Conservation (phyloP, 176 grass and related monocot genomes). For the Eragrostis curvula region DNA sequence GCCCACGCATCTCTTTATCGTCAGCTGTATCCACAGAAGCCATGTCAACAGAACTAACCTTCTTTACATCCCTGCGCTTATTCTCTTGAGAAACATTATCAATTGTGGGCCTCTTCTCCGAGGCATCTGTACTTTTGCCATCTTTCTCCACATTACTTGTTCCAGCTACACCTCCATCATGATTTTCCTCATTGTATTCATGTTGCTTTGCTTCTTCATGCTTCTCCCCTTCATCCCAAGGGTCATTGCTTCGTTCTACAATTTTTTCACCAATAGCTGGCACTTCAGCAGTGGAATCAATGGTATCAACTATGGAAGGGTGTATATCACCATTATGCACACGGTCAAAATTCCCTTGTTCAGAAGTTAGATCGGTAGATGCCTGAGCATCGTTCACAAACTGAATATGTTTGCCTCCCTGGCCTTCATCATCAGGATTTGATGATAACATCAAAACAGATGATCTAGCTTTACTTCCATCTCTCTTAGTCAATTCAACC, state of each 20-base stretch:
- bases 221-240: constrained; percentile 12
- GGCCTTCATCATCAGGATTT: constrained; percentile 30
- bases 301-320: constrained; percentile 14
- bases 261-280: constrained; percentile 25
- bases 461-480: constrained; percentile 32
- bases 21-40: constrained; percentile 30
- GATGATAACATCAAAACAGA: constrained; percentile 29
- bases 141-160: constrained; percentile 36
- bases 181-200: constrained; percentile 14
- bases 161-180: constrained; percentile 36
- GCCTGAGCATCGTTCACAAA: constrained; percentile 39
- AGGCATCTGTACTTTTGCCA: constrained; percentile 31
- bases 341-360: constrained; percentile 34
- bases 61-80: constrained; percentile 52
- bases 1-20: constrained; percentile 37
- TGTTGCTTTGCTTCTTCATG: constrained; percentile 7
- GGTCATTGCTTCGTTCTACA: constrained; percentile 26
- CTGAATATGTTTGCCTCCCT: constrained; percentile 27
- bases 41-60: constrained; percentile 43
- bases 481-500: constrained; percentile 25
- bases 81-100: constrained; percentile 48
- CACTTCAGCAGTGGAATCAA: constrained; percentile 27
- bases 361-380: constrained; percentile 40
- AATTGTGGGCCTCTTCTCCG: constrained; percentile 31
- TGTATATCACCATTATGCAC: constrained; percentile 34